phyloP scores from a whole-genome alignment of 495 filamentous ascomycete genomes.

The Xylaria longipes region DNA sequence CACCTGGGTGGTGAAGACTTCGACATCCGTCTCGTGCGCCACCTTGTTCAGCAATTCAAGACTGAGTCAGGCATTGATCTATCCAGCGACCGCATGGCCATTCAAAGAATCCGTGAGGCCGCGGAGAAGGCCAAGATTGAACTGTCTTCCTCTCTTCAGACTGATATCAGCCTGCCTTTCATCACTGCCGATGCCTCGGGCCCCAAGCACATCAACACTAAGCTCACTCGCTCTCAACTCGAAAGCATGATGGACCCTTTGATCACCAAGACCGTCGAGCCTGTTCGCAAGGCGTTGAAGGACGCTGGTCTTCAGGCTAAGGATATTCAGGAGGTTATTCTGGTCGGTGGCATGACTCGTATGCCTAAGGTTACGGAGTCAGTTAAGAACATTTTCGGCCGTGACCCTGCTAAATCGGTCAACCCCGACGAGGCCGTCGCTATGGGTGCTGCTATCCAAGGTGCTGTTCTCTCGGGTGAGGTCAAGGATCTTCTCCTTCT shows the following conservation, averaged over 20 bases:
- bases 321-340: conserved; percentile 98
- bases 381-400: conserved; percentile 96
- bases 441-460: conserved; percentile 97
- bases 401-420: conserved; percentile 97
- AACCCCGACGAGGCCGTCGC: conserved; percentile 99
- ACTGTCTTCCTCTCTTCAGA: conserved; percentile 93
- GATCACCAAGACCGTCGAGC: conserved; percentile 84
- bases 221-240: conserved; percentile 91
- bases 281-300: conserved; percentile 96
- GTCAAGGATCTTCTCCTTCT: conserved; percentile 96
- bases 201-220: conserved; percentile 96
- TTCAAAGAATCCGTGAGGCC: conserved; percentile 98
- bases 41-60: conserved; percentile 96
- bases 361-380: conserved; percentile 99
- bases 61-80: conserved; percentile 92
- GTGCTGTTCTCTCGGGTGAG: conserved; percentile 94
- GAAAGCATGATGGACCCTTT: conserved; percentile 92
- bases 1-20: conserved; percentile 99
- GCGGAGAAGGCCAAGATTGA: conserved; percentile 99
- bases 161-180: conserved; percentile 98
- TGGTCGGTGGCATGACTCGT: conserved; percentile 99
- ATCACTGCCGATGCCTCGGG: conserved; percentile 95
- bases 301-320: conserved; percentile 92
- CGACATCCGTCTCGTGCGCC: conserved; percentile 93
- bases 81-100: conserved; percentile 93